A percentile compares a stretch with the other conserved stretches of the same genome.
These are phyloP conservation scores for Filosporella fistucella DNA, from an alignment of 495 filamentous ascomycete species.

Conservation along the genomic window DNA sequence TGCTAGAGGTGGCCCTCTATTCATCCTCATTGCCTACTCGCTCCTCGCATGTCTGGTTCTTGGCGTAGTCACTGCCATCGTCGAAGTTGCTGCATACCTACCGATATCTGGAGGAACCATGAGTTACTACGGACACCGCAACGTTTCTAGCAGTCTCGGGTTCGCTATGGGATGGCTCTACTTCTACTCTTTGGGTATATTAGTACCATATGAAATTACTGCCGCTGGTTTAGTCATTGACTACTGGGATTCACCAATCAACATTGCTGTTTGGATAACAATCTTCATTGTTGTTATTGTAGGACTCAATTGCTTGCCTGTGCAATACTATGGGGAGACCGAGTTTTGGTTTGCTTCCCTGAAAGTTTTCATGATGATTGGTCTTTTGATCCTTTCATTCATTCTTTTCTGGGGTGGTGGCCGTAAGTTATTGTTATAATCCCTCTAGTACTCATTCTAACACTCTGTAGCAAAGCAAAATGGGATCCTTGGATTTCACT, in stretches of 20 bases:
- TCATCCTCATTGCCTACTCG: conserved; percentile 53
- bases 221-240: conserved; percentile 67
- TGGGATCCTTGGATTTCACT: conserved; percentile 65
- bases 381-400: conserved; percentile 60
- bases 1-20: conserved; percentile 55
- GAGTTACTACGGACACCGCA: conserved; percentile 39
- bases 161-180: conserved; percentile 41
- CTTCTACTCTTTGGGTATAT: conserved; percentile 43
- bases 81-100: conserved; percentile 34
- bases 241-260: conserved; percentile 63
- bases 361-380: conserved; percentile 67
- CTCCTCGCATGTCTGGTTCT: conserved; percentile 40
- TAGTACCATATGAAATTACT: conserved; percentile 75
- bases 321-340: conserved; percentile 72
- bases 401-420: conserved; percentile 73
- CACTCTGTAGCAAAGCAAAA: conserved; percentile 34
- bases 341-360: conserved; percentile 76
- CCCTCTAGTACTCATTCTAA: background rate
- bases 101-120: conserved; percentile 33
- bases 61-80: conserved; percentile 32
- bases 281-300: conserved; percentile 61
- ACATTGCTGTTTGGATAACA: conserved; percentile 71
- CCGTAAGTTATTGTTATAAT: conserved; percentile 37
- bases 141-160: conserved; percentile 44
- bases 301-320: conserved; percentile 56